Conservation (phyloP, 176 grass and related monocot species). For the Thalia dealbata region DNA sequence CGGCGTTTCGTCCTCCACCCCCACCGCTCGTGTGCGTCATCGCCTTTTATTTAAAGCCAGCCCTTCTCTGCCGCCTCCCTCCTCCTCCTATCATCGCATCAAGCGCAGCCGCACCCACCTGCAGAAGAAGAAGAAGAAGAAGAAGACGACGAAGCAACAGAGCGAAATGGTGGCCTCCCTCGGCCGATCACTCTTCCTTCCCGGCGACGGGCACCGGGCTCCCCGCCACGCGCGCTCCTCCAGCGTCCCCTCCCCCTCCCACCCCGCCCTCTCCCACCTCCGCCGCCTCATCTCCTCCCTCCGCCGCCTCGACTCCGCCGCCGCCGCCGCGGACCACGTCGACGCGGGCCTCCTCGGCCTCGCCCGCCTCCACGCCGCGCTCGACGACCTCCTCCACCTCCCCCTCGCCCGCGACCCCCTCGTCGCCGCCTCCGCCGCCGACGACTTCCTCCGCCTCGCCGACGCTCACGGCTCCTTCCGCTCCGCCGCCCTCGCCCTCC, state of each 20-base stretch:
- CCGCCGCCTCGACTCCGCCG: background rate
- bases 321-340: background rate
- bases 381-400: constrained; percentile 41
- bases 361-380: constrained; percentile 29
- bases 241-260: constrained; percentile 1
- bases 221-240: background rate
- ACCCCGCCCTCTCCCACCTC: background rate
- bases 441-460: constrained; percentile 45
- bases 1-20: no score
- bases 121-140: no score
- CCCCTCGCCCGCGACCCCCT: constrained; percentile 28
- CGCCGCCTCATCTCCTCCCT: background rate
- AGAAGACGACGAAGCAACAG: background rate
- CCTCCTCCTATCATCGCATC: background rate
- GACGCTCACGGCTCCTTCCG: constrained; percentile 56
- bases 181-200: background rate
- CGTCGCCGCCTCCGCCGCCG: constrained; percentile 9
- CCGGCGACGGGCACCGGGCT: background rate
- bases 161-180: background rate
- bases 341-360: constrained; percentile 29
- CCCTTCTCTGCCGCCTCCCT: background rate
- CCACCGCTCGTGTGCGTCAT: no score
- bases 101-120: no score
- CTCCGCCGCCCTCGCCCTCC: constrained; percentile 25
- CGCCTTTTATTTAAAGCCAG: no score